Base-by-base conservation (phyloP, 2,329 filamentous ascomycete genomes). In the Fusarium compactum region DNA sequence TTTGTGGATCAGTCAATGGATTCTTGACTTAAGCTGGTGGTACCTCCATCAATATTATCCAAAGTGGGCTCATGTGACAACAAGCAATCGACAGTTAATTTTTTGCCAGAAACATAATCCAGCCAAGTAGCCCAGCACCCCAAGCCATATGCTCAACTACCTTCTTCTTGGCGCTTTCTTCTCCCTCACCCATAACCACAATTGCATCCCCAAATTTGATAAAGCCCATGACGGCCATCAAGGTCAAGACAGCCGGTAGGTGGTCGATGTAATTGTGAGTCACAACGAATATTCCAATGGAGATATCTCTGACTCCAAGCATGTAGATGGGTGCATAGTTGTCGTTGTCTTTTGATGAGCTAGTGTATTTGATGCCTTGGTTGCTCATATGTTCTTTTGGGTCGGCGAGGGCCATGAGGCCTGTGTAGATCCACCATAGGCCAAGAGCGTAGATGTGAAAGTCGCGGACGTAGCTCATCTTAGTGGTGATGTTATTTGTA, bases 161-260 rank as follows among this genome's bases (percentile, higher is more conserved):
- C 10, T 27, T 34, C 14, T 18, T 34, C 7, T 6, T 27, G 7
- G 29, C 20, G 6, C 12, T 5, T 1, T 44, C 11, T 1, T 46
- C 25, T 0, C 43, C 48, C 8, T 24, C 32, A 7, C 27, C 7
- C 10, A 57, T 16, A 8, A 57, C 15, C 8, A 47, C 25, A 24
- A 57, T 2, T 10, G 38, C 27, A 12, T 64, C 58, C 7, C 48
- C 34, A 2, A 64, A 14, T 16, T 48, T 64, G 14, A 40, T 24
- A 7, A 48, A n/a, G 14, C 48, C 15, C 48, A 64, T 48, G 2
- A 57, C n/a, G 10, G 22, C 58, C 16, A 64, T 6, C 9, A 64
- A 11, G 6, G 48, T 56, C 4, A 52, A 25, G 5, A 64, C 25
- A 3, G 61, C 58, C 2, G 3, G n/a, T 4, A 30, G 18, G 3